Conservation (phyloP, 2,329 filamentous ascomycete genomes). For the Pseudogymnoascus sp. region DNA sequence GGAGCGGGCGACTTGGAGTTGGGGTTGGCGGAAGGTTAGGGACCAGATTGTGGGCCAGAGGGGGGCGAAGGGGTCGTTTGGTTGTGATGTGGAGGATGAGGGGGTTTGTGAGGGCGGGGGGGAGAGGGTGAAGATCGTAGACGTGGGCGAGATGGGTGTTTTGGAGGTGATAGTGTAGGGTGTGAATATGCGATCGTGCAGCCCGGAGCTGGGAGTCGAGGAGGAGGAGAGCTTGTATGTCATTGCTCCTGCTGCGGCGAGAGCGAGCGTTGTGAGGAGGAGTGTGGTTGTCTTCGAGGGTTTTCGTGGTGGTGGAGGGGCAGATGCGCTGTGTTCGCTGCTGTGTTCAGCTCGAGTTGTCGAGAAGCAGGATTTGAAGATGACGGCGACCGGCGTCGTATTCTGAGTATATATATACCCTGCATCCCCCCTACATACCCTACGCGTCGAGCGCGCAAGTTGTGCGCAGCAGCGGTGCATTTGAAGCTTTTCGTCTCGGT, state of each 20-base stretch:
- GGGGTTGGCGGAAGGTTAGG: constrained; percentile 77
- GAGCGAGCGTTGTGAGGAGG: not conserved
- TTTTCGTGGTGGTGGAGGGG: not conserved
- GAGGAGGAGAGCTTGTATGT: not conserved
- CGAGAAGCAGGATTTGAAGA: not conserved
- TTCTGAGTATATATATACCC: not conserved
- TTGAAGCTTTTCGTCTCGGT: not conserved
- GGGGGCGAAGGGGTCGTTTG: constrained; percentile 30
- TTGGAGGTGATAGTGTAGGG: constrained; percentile 56
- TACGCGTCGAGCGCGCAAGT: not conserved
- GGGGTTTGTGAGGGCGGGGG: constrained; percentile 32
- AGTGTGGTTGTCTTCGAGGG: not conserved
- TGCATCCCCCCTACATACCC: not conserved
- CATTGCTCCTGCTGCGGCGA: not conserved
- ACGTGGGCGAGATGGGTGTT: constrained; percentile 55
- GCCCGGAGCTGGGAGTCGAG: not conserved
- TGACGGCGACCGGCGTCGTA: not conserved
- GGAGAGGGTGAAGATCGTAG: constrained; percentile 58
- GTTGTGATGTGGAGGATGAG: constrained; percentile 9
- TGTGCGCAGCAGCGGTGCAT: not conserved
- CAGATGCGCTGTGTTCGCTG: not conserved
- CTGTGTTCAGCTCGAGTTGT: not conserved
- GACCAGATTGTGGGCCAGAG: constrained; percentile 70
- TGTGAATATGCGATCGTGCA: constrained; percentile 37
- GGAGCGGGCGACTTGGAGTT: constrained; percentile 81